Evolutionary conservation across 768 basidiomycete species (phyloP), one percentile per base, ranked within the genome.

Genomic region (Psilocybe tampanensis): DNA sequence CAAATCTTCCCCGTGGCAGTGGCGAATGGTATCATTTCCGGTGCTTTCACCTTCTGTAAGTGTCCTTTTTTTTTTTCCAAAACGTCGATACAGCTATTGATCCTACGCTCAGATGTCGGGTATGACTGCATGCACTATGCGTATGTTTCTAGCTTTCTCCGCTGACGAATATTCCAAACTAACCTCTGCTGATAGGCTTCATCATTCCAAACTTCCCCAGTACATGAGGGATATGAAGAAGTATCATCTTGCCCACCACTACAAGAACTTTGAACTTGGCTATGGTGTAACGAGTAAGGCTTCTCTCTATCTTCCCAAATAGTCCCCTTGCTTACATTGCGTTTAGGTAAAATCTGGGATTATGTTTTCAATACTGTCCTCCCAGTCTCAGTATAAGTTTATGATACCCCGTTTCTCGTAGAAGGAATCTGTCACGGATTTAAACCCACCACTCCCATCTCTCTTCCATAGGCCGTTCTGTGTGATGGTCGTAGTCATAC

Each of bases 241-340:
- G 69, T 98, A 98, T 68, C 97, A 99, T 66, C 83, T 99, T 60
- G 95, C 94, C 7, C 95, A 98, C 68, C 96, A 98, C 71, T 97
- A 96, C 80, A 97, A 97, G 75, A 96, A 97, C 77, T 96, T 94
- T 70, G 94, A 97, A 68, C 89, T 98, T 43, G 95, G 95, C 17
- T 98, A 95, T 68, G 95, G 96, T 29, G 95, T 98, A 11, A 98
- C 95, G 7, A 94, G 92, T 90, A 65, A 51, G 85, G 34, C 36
- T 62, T 23, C 59, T 48, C 33, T 2, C 21, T 36, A 44, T 50
- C 39, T 36, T 32, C 17, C 52, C 22, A 21, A 33, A 7, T 42
- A n/a, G 18, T 44, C 43, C 3, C 3, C 26, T 7, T 43, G 7
- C 43, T 8, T 17, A 34, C 2, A 52, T 33, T 57, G 52, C 21